Evolutionary conservation across 208 protist genomes (phyloP).

Genomic region (Trypanosoma platydactyli): DNA sequence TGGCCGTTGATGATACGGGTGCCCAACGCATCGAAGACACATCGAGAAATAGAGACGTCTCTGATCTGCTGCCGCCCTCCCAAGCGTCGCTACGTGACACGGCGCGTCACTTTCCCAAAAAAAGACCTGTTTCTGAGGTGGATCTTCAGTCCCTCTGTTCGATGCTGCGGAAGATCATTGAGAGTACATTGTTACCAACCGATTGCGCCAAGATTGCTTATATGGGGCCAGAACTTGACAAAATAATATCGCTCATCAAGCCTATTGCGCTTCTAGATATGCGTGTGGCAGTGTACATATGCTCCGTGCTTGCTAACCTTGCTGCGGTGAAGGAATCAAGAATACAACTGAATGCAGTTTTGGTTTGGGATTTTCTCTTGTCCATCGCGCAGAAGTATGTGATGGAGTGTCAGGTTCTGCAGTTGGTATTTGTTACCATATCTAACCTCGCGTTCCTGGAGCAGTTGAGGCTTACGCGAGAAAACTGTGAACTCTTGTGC

Average conservation of each 20-base stretch:
- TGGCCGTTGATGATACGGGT: not conserved
- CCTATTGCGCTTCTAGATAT: conserved; percentile 27
- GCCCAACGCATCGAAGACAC: not conserved
- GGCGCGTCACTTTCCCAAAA: conserved; percentile 1
- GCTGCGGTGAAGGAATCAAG: conserved; percentile 14
- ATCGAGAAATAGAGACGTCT: not conserved
- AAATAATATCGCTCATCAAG: conserved; percentile 14
- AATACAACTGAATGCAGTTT: conserved; percentile 12
- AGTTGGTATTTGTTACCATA: conserved; percentile 29
- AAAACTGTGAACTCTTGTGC: conserved; percentile 19
- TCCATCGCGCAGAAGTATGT: conserved; percentile 29
- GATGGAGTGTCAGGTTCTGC: conserved; percentile 25
- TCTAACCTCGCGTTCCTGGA: conserved; percentile 30
- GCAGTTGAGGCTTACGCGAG: not conserved
- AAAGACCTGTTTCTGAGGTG: not conserved
- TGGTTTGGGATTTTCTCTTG: conserved; percentile 22
- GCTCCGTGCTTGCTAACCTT: conserved; percentile 35
- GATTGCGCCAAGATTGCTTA: conserved; percentile 16
- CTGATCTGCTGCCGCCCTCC: not conserved
- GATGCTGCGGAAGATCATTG: conserved; percentile 15
- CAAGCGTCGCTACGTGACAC: not conserved
- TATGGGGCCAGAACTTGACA: conserved; percentile 24
- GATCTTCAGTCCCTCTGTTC: conserved; percentile 22
- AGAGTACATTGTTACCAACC: conserved; percentile 2
- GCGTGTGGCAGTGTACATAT: conserved; percentile 28